These are phyloP conservation scores for Pythium plurisporium DNA, from an alignment of 352 stramenopile genomes.

Conservation along the genomic window DNA sequence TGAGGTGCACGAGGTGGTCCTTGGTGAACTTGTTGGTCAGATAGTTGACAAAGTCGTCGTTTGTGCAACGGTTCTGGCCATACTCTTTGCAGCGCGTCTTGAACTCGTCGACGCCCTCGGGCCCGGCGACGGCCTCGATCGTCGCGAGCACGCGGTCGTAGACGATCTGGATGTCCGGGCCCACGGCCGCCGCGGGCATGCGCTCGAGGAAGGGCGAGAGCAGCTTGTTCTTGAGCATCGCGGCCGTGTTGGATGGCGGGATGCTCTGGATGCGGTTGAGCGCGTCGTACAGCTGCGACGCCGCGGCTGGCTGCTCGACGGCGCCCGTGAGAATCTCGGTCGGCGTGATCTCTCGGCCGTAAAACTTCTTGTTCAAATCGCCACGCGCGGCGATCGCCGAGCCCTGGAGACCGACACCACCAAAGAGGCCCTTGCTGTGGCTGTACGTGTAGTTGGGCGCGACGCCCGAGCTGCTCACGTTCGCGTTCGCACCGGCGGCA, in stretches of 20 bases:
- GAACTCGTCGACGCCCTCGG: constrained; percentile 68
- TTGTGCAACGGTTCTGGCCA: constrained; percentile 72
- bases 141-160: constrained; percentile 79
- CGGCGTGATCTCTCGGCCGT: constrained; percentile 80
- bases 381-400: constrained; percentile 71
- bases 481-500: constrained; percentile 67
- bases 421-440: constrained; percentile 84
- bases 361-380: constrained; percentile 88
- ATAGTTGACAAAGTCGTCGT: constrained; percentile 68
- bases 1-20: constrained; percentile 66
- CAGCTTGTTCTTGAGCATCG: constrained; percentile 54
- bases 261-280: constrained; percentile 74
- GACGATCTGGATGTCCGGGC: constrained; percentile 75
- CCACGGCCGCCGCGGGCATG: constrained; percentile 66
- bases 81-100: constrained; percentile 85
- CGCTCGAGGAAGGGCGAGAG: constrained; percentile 65
- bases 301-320: constrained; percentile 77
- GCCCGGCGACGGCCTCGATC: constrained; percentile 59
- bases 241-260: constrained; percentile 49
- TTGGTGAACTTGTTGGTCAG: constrained; percentile 65
- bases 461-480: constrained; percentile 69
- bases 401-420: constrained; percentile 74
- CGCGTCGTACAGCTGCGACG: constrained; percentile 76
- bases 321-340: constrained; percentile 80
- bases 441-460: constrained; percentile 87